Evolutionary conservation across 345 rosid genomes (phyloP), one percentile per base, ranked within the genome.

Genomic region (Turnera subulata): DNA sequence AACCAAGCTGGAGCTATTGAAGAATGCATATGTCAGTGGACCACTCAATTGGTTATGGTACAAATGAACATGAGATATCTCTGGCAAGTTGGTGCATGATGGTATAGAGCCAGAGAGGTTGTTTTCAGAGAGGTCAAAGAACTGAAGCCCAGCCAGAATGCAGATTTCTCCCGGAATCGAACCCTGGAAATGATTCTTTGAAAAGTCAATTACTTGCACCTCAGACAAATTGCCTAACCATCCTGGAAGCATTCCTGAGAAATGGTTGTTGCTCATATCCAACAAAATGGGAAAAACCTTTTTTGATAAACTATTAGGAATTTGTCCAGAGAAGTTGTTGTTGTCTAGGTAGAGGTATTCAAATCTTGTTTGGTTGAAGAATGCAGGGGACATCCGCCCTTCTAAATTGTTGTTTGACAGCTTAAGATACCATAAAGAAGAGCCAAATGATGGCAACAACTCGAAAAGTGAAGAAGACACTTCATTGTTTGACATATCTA

Each of bases 401-500:
- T n/a, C n/a, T n/a, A n/a, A n/a, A n/a, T n/a, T n/a, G n/a, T n/a
- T n/a, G n/a, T n/a, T n/a, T n/a, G n/a, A n/a, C n/a, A n/a, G n/a
- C n/a, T n/a, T n/a, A 50, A 56, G 11, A 43, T 22, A 6, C 39
- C 6, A 35, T 11, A 5, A 35, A 35, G 11, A 11, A 35, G 39
- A 35, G 11, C 6, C 39, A 35, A 6, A 35, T 35, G 6, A 35
- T 5, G 39, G 39, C 39, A 6, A 35, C 6, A 11, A 5, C 6
- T 35, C 11, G 39, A 35, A 11, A 11, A 5, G 39, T 35, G 39
- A 35, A 35, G 39, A 35, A 35, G n/a, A n/a, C n/a, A n/a, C n/a
- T n/a, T n/a, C n/a, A 46, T 72, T 76, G 23, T 44, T 2, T 0
- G 74, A 72, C 43, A 72, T 26, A 13, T 71, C 76, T 5, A 68